These are phyloP conservation scores for Dictyostelium firmibasis DNA, from an alignment of 78 protist genomes.

Conservation along the genomic window DNA sequence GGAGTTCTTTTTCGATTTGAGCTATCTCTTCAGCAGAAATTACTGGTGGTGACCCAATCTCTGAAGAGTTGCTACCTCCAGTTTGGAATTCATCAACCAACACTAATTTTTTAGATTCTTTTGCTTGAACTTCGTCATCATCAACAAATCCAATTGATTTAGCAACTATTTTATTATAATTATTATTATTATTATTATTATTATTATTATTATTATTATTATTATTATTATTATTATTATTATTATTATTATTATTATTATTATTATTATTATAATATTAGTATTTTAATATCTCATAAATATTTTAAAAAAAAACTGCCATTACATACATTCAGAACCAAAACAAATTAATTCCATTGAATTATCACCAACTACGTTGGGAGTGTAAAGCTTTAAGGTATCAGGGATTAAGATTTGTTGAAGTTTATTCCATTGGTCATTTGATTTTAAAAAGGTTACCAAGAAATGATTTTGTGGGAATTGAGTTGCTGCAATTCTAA, in stretches of 20 bases:
- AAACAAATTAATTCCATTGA: neutral
- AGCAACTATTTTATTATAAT: constrained; percentile 30
- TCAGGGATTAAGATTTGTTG: neutral
- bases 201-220: no score
- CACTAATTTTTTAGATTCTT: neutral
- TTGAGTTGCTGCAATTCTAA: constrained; percentile 9
- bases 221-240: no score
- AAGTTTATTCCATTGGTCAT: constrained; percentile 46
- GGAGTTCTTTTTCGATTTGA: constrained; percentile 1
- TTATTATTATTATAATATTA: no score
- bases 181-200: no score
- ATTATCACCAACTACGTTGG: neutral
- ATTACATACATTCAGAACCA: constrained; percentile 63
- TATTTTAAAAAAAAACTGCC: no score
- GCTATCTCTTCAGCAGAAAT: neutral
- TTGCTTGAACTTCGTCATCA: neutral
- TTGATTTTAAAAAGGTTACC: constrained; percentile 35
- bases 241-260: no score
- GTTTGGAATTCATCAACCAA: constrained; percentile 36
- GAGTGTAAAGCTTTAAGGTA: neutral
- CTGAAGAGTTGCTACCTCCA: neutral
- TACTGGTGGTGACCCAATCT: neutral
- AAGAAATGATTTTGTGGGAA: constrained; percentile 8
- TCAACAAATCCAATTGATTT: constrained; percentile 70
- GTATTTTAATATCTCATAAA: no score